Evolutionary conservation across 1,284 basidiomycete genomes (phyloP), one percentile per base, ranked within the genome.

Genomic region (Ustilago sp.): DNA sequence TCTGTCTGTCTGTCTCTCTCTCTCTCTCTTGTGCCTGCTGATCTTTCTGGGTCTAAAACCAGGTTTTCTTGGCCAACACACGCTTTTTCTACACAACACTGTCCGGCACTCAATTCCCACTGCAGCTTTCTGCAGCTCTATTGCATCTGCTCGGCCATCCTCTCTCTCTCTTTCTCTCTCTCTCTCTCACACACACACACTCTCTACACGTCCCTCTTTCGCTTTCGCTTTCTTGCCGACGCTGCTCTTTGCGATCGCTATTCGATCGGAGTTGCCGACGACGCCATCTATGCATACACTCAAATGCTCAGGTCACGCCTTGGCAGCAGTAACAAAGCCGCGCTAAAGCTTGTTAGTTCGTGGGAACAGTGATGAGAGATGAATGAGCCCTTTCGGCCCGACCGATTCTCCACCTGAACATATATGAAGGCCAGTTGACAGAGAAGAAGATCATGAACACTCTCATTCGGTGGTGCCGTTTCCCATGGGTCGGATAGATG

Each of bases 181-280:
- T 19, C 19, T 19, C 19, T 15, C 39, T 3, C 13, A 4, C 23
- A 1, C 19, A 19, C 43, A 6, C 19, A 15, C 11, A 19, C 43
- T 23, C 7, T 45, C 13, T 38, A 38, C 36, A 38, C 36, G 5
- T 8, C 19, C 7, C 43, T 45, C 43, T 45, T n/a, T 28, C 23
- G 36, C 36, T 38, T 38, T 38, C 4, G 23, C 36, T 38, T 38
- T 8, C 8, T 38, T 38, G 36, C 36, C 43, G n/a, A 8, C 19
- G 23, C 23, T 28, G 23, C 17, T 15, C 7, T 19, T 45, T 19
- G 15, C 43, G 48, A 50, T 50, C 31, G 28, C 48, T 50, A 31
- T 50, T 31, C 12, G 31, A 31, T 50, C 48, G 48, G 48, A 50
- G 48, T 50, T 50, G n/a, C 48, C 48, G 48, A 50, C 48, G 6